A percentile compares a stretch with the other conserved stretches of the same genome.
Conservation (phyloP, 208 protist species). For the Acanthamoeba castellanii region DNA sequence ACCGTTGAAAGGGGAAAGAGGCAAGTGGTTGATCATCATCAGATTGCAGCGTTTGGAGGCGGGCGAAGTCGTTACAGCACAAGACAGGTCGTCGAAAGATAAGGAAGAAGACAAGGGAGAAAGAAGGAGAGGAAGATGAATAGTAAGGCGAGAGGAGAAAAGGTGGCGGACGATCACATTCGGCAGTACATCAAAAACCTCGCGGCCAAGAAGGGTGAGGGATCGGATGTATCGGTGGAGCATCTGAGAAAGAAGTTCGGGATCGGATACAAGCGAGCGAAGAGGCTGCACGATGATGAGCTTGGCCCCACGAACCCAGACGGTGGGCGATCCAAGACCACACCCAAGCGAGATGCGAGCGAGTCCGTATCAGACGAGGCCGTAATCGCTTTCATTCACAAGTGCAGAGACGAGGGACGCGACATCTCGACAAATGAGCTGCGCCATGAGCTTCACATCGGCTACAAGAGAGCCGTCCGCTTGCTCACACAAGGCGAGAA, state of each 20-base stretch:
- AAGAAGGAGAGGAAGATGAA: neutral
- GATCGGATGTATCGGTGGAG: slow-evolving; percentile 17
- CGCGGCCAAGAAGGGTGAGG: slow-evolving; percentile 13
- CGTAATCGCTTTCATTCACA: neutral
- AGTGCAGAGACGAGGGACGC: slow-evolving; percentile 37
- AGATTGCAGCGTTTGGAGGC: too few relatives aligned
- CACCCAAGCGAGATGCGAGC: slow-evolving; percentile 2
- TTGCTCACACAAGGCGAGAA: slow-evolving; percentile 9
- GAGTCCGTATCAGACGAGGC: slow-evolving; percentile 7
- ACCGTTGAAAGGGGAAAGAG: too few relatives aligned
- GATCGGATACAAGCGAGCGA: slow-evolving; percentile 40
- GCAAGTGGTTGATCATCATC: too few relatives aligned
- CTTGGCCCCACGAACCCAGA: neutral
- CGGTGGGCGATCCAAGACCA: neutral
- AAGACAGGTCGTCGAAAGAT: too few relatives aligned
- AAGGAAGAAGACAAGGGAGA: neutral
- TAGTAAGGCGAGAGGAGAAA: neutral
- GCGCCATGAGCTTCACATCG: slow-evolving; percentile 55
- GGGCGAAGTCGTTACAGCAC: too few relatives aligned
- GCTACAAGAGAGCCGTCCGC: slow-evolving; percentile 23
- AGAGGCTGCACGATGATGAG: slow-evolving; percentile 51
- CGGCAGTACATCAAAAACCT: slow-evolving; percentile 24
- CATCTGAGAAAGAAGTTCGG: slow-evolving; percentile 43
- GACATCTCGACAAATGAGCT: slow-evolving; percentile 41
- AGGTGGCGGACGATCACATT: slow-evolving; percentile 57